Base-by-base conservation (phyloP, 2,329 filamentous ascomycete species). In the Dothidotthia symphoricarpi region DNA sequence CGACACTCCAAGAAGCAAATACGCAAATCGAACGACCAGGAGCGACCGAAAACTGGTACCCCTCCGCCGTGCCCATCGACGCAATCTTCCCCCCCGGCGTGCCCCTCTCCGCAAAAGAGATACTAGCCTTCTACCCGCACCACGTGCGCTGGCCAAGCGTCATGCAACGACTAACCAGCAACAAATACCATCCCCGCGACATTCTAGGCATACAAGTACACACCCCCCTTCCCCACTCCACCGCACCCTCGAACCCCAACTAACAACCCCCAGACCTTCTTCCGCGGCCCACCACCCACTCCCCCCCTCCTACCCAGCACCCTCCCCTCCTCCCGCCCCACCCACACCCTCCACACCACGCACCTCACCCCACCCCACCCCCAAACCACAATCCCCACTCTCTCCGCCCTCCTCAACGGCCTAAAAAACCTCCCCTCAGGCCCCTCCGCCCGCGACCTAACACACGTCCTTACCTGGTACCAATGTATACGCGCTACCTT, bases 91-190 rank as follows among this genome's bases (percentile, higher is more conserved):
- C 59, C 15, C 57, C 58, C 0, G 57, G 57, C 1, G 32, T 60
- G 4, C 50, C 49, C 3, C 15, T 63, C 1, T 51, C 59, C 1
- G 49, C 46, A 1, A 59, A 56, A 10, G 57, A 63, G 33, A 45
- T 63, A 1, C 40, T 32, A 9, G 50, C 53, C 2, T 63, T 47
- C 45, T 63, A 61, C 22, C 58, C 59, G 0, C 57, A 62, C 28
- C 55, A 61, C 28, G 34, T 56, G 9, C 50, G 50, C 1, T 52
- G 48, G 49, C 49, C 43, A 34, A 46, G 39, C 4, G 39, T 62
- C 3, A 54, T 50, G 46, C n/a, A 55, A 2, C 52, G 59, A 0
- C 45, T 61, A 2, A 27, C 45, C 6, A 47, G 50, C 8, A 61
- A 60, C 16, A 38, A 45, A 8, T 61, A 53, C 25, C 39, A 39